A percentile compares a stretch with the other conserved stretches of the same genome.
phyloP scores from a whole-genome alignment of 2,329 filamentous ascomycete species.

The Aspergillus udagawae region DNA sequence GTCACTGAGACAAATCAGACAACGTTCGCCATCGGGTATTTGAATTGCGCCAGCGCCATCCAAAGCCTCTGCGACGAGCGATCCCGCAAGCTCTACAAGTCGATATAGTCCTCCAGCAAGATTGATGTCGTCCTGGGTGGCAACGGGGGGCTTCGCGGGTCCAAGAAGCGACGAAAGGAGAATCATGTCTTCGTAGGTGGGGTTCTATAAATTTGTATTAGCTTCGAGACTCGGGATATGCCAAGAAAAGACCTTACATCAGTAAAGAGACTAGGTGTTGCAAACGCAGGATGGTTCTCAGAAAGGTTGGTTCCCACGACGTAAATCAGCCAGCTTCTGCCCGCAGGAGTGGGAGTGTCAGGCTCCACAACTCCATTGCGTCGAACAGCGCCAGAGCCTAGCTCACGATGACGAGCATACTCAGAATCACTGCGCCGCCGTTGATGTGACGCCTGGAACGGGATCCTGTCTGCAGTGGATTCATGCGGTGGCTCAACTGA shows the following conservation, averaged over 20 bases:
- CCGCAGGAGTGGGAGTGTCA: constrained; percentile 48
- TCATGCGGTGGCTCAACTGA: constrained; percentile 31
- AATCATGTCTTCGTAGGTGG: constrained; percentile 70
- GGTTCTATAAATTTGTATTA: constrained; percentile 40
- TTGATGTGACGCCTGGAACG: constrained; percentile 45
- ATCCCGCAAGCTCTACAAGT: constrained; percentile 43
- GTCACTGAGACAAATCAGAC: constrained; percentile 63
- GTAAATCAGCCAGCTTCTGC: constrained; percentile 68
- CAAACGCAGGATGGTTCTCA: constrained; percentile 66
- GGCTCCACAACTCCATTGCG: constrained; percentile 63
- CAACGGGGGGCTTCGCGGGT: constrained; percentile 65
- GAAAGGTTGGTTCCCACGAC: constrained; percentile 67
- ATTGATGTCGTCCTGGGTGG: constrained; percentile 60
- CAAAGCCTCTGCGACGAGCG: constrained; percentile 46
- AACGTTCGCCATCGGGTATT: constrained; percentile 52
- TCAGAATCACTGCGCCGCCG: constrained; percentile 58
- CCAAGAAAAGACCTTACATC: constrained; percentile 47
- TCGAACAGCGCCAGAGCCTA: constrained; percentile 59
- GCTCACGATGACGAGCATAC: constrained; percentile 51
- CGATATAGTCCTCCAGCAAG: constrained; percentile 59
- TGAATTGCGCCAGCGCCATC: constrained; percentile 34
- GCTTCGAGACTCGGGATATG: background rate
- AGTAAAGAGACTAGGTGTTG: constrained; percentile 66
- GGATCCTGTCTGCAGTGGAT: constrained; percentile 35
- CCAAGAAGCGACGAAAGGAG: constrained; percentile 63